Evolutionary conservation across 306 rosid species (phyloP).

Genomic region (Fragaria vesca): DNA sequence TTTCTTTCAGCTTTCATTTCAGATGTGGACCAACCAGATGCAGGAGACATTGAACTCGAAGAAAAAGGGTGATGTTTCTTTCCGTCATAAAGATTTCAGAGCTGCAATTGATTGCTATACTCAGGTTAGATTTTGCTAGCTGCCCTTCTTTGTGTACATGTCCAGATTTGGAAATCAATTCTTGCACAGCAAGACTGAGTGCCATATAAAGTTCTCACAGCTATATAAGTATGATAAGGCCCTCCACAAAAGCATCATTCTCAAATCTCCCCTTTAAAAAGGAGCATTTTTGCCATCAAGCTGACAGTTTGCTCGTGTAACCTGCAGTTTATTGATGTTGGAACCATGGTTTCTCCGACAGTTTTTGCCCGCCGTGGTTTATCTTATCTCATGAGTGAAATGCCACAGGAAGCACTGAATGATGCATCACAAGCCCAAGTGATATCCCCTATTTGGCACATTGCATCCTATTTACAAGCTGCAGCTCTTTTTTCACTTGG

Average conservation of each 20-base stretch:
- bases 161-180: constrained; percentile 10
- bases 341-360: constrained; percentile 91
- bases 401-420: constrained; percentile 78
- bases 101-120: constrained; percentile 74
- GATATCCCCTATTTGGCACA: constrained; percentile 77
- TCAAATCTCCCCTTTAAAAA: not conserved
- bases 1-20: constrained; percentile 81
- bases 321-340: constrained; percentile 78
- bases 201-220: not conserved
- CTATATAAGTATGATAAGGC: not conserved
- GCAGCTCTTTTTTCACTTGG: constrained; percentile 58
- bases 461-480: constrained; percentile 80
- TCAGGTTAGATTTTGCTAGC: constrained; percentile 47
- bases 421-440: constrained; percentile 83
- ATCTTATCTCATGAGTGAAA: constrained; percentile 60
- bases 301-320: constrained; percentile 33
- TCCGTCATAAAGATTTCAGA: constrained; percentile 71
- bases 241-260: not conserved
- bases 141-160: constrained; percentile 2
- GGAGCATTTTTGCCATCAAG: constrained; percentile 18
- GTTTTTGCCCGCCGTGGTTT: constrained; percentile 91
- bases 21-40: constrained; percentile 99
- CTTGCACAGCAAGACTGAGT: not conserved
- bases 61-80: constrained; percentile 88
- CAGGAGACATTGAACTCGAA: constrained; percentile 86